Base-by-base conservation (phyloP, 805 yeast species). In the Saccharomycopsis vini region DNA sequence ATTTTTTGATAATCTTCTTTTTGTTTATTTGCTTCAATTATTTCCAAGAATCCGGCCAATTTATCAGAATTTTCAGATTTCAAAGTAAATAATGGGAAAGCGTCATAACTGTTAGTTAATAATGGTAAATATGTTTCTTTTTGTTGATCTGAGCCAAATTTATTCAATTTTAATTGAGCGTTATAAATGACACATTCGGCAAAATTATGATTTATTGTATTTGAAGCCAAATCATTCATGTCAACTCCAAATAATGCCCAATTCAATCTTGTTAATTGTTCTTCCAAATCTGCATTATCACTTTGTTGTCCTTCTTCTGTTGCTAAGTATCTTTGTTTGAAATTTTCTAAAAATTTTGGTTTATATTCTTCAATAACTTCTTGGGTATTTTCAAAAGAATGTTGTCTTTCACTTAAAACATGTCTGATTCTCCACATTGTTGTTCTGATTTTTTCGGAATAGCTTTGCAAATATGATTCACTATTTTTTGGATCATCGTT, bases 381-480 rank as follows among this genome's bases (percentile, higher is more conserved):
- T 53, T 70, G 71, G 1, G 81, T 85, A 47, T 77, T 68, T 51
- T 72, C 77, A 56, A 72, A 77, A 0, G 89, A 77, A 47, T 75
- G 75, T 52, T 81, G 82, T 58, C 98, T 75, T 63, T 90, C 98
- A 52, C 86, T 76, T 36, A 90, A 68, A 3, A 86, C 95, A 59
- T 82, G 90, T 59, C 86, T 81, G 55, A 90, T 85, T 54, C 85
- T 72, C 77, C 78, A 70, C 87, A 83, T 79, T 1, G 88, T 73
- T 28, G 69, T 66, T 52, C 77, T 68, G 34, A 82, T 66, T 43
- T 65, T 64, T 9, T 69, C 72, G 28, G 67, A 58, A 6, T n/a
- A n/a, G n/a, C n/a, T n/a, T n/a, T n/a, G n/a, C n/a, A n/a, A n/a
- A n/a, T 61, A 62, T n/a, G 62, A 59, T 19, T 64, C 66, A 22